Evolutionary conservation across 768 basidiomycete species (phyloP), one percentile per base, ranked within the genome.

Genomic region (Podaxis sp.): DNA sequence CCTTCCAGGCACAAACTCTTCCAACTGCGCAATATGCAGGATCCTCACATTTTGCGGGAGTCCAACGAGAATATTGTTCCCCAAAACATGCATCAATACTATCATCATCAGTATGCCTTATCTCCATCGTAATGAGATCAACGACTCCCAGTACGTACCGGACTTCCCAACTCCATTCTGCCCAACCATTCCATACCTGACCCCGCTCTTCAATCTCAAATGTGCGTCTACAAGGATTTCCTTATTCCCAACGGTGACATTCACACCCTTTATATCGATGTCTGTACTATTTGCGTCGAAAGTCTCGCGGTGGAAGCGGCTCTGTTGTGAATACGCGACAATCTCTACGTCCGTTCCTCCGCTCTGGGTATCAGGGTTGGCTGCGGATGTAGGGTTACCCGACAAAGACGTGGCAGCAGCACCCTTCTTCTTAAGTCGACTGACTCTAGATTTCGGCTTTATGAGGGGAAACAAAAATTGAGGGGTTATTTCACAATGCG

Each of bases 111-210:
- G 12, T 19, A 33, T 4, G 36, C 6, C 46, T 4, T 19, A 47
- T 11, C 8, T 0, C 2, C 41, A 17, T n/a, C 19, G 17, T 15
- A 50, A 59, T 2, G 13, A 22, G 15, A 62, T 24, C 4, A 49
- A 24, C 40, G 12, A 57, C 38, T 22, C 19, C 29, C 65, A n/a
- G 5, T 15, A 65, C 68, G 50, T 53, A 80, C 78, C 80, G 13
- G 81, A 82, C 67, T 85, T 85, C 9, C 84, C 85, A 17, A 78
- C 75, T 2, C 85, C 85, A 68, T 85, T 84, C 57, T 84, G 75
- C 13, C 85, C 86, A 6, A 85, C 74, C 57, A 89, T 76, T 29
- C 77, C 82, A 70, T 85, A 85, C 25, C 77, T 76, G 2, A 80
- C 79, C 9, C 81, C 78, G 27, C 73, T 73, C 55, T 83, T 82